Evolutionary conservation across 176 grass and related monocot genomes (phyloP), one percentile per base, ranked within the genome.

Genomic region (Stipa capillata): DNA sequence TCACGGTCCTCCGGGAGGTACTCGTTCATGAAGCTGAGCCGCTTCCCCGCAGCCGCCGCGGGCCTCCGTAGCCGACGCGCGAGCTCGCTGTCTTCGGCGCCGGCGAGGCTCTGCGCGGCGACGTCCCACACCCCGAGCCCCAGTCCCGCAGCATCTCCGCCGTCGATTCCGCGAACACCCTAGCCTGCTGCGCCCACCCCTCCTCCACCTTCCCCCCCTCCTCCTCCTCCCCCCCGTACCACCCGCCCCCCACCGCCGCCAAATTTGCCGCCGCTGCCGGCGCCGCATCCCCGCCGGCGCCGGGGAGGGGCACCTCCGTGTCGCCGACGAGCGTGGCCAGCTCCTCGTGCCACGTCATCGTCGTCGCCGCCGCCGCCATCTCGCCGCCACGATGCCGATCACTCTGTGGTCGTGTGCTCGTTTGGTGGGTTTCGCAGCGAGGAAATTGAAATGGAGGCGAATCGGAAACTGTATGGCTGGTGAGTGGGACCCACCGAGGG

Each of bases 1-100:
- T 98, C 96, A 39, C 93, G 92, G 75, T 98, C 96, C 87, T 98
- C 96, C 1, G 96, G 96, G 64, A 98, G 89, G 90, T 89, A 98
- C 77, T 94, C 92, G 83, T 98, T 98, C 85, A 98, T 89, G 87
- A 98, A 98, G 68, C 83, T 88, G 70, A 98, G 83, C 64, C 65
- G 85, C 78, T 86, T 68, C 7, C 80, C 90, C 33, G 54, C 88
- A 45, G 72, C 85, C 4, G 69, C 34, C 29, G 85, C 74, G 20
- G 84, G 87, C 25, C 79, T 60, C 65, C 86, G 79, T 51, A 98
- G 78, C 69, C 77, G 85, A 73, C 89, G 89, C n/a, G 76, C 95
- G 40, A 98, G 54, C 45, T 92, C 89, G 36, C 89, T 90, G 68
- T 94, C 80, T 87, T 98, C 92, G 29, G 88, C 90, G 31, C 81